These are phyloP conservation scores for Angomonas ambiguus DNA, from an alignment of 208 protist genomes.

Conservation along the genomic window DNA sequence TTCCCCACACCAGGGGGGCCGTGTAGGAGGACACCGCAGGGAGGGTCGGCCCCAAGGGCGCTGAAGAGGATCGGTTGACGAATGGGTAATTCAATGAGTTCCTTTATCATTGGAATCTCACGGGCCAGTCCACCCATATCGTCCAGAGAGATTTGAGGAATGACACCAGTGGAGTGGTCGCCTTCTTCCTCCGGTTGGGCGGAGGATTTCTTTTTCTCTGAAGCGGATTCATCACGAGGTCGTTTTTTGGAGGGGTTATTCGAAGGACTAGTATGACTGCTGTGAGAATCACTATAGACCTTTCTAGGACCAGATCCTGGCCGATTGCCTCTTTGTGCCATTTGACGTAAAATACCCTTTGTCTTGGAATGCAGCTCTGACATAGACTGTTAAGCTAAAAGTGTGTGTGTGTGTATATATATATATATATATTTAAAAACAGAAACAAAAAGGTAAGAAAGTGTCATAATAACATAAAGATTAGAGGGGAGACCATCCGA, in stretches of 20 bases:
- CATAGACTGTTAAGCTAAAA: constrained; percentile 17
- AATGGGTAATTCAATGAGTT: constrained; percentile 95
- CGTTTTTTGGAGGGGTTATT: constrained; percentile 24
- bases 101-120: constrained; percentile 90
- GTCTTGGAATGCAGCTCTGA: constrained; percentile 56
- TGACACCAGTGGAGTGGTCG: constrained; percentile 51
- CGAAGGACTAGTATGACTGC: background rate
- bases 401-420: background rate
- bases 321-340: constrained; percentile 37
- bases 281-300: constrained; percentile 7
- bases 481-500: too few species aligned
- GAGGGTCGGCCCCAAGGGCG: constrained; percentile 93
- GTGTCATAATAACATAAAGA: background rate
- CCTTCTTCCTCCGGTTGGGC: constrained; percentile 9
- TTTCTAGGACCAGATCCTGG: constrained; percentile 9
- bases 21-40: constrained; percentile 95
- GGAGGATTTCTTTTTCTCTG: background rate
- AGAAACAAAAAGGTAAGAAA: constrained; percentile 14
- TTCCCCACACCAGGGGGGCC: constrained; percentile 96
- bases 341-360: constrained; percentile 42
- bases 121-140: constrained; percentile 92
- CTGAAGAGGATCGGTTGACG: constrained; percentile 93
- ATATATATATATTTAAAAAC: background rate
- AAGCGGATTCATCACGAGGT: constrained; percentile 5
- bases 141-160: constrained; percentile 80